A percentile compares a stretch with the other conserved stretches of the same genome.
Conservation (phyloP, 1,284 basidiomycete genomes). For the Rhodotorula sp. region DNA sequence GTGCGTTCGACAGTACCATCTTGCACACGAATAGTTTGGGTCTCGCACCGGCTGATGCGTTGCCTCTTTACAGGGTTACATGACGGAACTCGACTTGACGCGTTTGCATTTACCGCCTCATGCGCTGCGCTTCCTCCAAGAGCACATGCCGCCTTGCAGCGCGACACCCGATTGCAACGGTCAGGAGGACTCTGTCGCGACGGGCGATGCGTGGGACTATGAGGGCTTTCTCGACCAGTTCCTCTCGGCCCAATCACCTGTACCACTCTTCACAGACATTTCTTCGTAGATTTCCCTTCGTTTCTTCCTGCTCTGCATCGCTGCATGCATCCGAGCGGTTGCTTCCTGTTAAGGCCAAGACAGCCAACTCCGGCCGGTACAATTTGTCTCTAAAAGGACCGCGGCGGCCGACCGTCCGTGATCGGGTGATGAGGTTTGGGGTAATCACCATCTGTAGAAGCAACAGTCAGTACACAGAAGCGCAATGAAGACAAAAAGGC, state of each 20-base stretch:
- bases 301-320: not conserved
- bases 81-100: constrained; percentile 89
- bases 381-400: not conserved
- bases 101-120: constrained; percentile 76
- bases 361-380: not conserved
- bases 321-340: not conserved
- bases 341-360: not conserved
- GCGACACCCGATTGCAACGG: not conserved
- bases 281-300: not conserved
- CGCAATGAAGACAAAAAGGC: no score
- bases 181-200: fast-evolving
- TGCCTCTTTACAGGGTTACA: constrained; percentile 64
- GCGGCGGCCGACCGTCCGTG: constrained; percentile 21
- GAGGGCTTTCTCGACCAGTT: constrained; percentile 26
- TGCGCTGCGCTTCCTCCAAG: constrained; percentile 72
- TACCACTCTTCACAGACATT: constrained; percentile 5
- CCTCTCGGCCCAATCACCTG: not conserved
- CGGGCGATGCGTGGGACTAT: constrained; percentile 11
- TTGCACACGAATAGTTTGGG: not conserved
- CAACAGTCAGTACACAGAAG: no score
- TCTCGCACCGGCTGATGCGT: not conserved
- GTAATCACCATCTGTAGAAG: constrained; percentile 15
- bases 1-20: constrained; percentile 52
- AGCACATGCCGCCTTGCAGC: constrained; percentile 12
- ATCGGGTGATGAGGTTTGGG: constrained; percentile 3